These are phyloP conservation scores for Neonectria neomacrospora DNA, from an alignment of 2,329 filamentous ascomycete species.

Conservation along the genomic window DNA sequence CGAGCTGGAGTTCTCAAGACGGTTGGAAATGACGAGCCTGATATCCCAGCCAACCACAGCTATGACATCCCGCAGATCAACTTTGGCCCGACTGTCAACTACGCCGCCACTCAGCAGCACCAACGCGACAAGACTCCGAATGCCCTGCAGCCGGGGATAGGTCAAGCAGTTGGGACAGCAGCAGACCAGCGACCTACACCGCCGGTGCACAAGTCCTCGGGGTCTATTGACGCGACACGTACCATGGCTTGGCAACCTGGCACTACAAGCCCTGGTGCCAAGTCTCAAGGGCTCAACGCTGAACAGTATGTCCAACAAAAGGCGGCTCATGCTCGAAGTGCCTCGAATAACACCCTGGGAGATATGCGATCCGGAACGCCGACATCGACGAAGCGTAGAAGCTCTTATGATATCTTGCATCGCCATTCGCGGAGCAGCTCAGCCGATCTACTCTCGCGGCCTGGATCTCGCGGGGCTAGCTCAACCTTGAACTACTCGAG, in stretches of 20 bases:
- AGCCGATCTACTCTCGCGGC: conserved; percentile 59
- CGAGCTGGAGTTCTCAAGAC: conserved; percentile 84
- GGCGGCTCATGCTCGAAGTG: conserved; percentile 70
- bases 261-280: conserved; percentile 61
- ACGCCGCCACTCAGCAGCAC: conserved; percentile 54
- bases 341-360: conserved; percentile 61
- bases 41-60: conserved; percentile 41
- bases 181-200: conserved; percentile 41
- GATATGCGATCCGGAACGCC: conserved; percentile 41
- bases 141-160: conserved; percentile 21
- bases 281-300: conserved; percentile 69
- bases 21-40: conserved; percentile 66
- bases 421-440: conserved; percentile 57
- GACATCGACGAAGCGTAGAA: conserved; percentile 52
- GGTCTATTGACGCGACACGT: conserved; percentile 66
- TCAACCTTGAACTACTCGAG: conserved; percentile 61
- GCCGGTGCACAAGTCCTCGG: conserved; percentile 47
- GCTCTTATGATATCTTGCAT: conserved; percentile 54
- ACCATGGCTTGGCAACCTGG: conserved; percentile 85
- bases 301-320: conserved; percentile 89
- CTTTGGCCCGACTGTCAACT: conserved; percentile 86
- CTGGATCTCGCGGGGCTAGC: conserved; percentile 69
- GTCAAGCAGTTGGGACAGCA: conserved; percentile 45
- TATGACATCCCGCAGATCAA: conserved; percentile 79
- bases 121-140: conserved; percentile 47